Base-by-base conservation (phyloP, 1,284 basidiomycete species). In the Laetiporus sulphureus region DNA sequence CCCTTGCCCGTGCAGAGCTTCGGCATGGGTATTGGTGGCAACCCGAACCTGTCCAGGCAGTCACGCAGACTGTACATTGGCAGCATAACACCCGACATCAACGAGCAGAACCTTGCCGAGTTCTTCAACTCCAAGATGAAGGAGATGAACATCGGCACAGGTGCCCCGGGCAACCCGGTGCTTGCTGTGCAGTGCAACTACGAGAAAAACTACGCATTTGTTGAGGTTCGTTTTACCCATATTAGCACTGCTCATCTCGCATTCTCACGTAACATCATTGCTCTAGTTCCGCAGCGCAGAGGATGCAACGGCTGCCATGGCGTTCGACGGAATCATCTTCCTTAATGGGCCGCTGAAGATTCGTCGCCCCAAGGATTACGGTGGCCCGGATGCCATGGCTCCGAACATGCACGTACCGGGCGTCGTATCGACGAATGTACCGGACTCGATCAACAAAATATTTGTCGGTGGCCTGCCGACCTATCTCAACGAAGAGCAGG, bases 101-200 rank as follows among this genome's bases (percentile, higher is more conserved):
- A 85, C 56, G 94, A 98, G 62, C 79, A 85, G 56, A 90, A 86
- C 59, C 70, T 99, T 35, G 79, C 83, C 15, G 83, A 89, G 37
- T 95, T 97, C 71, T 96, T 98, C 79, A 98, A 97, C 59, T 71
- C 74, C 44, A 91, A 95, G 67, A 97, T 99, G 93, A 78, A 76
- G 36, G 91, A 98, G 64, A 87, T 91, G 75, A 78, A 77, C 44
- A 81, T 93, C 46, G 84, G 85, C 16, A 83, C 83, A n/a, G 81
- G 82, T 19, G 76, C 73, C n/a, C 77, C 83, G 12, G 91, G 89
- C 25, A 92, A 94, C 50, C 90, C 95, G 10, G 91, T 97, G 29
- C 74, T 94, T 19, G 83, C 84, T 8, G 92, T 95, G 1, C 91
- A 96, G 58, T 88, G 96, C 68, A 97, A 97, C 61, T 90, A 91